Conservation (phyloP, 306 rosid genomes). For the Citrullus amarus region DNA sequence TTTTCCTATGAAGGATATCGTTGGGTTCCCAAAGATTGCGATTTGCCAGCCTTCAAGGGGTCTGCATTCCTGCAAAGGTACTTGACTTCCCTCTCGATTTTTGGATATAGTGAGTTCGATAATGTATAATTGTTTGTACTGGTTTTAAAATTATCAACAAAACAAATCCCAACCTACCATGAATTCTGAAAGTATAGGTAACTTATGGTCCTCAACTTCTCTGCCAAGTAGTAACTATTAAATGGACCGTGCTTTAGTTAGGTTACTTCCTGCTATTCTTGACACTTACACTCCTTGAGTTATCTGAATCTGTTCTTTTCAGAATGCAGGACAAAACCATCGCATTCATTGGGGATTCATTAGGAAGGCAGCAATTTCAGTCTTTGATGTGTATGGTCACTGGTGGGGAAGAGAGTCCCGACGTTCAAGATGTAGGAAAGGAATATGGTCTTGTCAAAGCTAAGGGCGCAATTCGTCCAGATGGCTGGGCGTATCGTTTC, state of each 20-base stretch:
- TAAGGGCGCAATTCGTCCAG: constrained; percentile 73
- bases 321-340: constrained; percentile 90
- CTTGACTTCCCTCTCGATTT: constrained; percentile 7
- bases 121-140: background rate
- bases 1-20: constrained; percentile 73
- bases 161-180: background rate
- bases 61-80: constrained; percentile 62
- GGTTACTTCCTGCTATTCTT: background rate
- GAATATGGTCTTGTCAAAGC: constrained; percentile 65
- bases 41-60: constrained; percentile 49
- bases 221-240: background rate
- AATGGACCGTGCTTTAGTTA: background rate
- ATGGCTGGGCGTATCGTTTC: constrained; percentile 92
- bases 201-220: background rate
- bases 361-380: constrained; percentile 88
- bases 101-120: background rate
- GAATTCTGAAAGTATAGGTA: background rate
- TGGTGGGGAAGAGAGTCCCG: constrained; percentile 55
- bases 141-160: background rate
- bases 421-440: constrained; percentile 58
- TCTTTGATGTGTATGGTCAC: constrained; percentile 91
- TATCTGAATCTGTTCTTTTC: background rate
- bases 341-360: constrained; percentile 80
- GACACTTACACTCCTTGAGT: background rate
- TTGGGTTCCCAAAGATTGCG: constrained; percentile 73